Conservation (phyloP, 192 early-diverging fungal species). For the Entomortierella parvispora region DNA sequence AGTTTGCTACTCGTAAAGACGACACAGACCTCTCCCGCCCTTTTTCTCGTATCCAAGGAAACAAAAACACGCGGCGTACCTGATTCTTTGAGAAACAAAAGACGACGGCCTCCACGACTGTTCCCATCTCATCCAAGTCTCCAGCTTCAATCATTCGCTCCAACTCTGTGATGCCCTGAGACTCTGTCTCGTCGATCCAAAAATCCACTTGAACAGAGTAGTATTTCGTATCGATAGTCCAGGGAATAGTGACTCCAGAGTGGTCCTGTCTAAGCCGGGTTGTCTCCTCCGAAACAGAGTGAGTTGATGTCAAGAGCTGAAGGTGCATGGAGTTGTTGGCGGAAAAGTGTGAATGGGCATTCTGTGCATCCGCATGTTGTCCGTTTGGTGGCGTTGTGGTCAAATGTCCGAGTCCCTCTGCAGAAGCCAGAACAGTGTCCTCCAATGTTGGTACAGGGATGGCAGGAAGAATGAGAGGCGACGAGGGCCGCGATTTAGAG, state of each 20-base stretch:
- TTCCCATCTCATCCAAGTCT: conserved; percentile 54
- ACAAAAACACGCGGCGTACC: conserved; percentile 34
- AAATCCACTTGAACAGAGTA: conserved; percentile 71
- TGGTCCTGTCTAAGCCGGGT: conserved; percentile 21
- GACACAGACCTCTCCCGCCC: too few species aligned
- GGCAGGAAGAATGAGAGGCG: conserved; percentile 44
- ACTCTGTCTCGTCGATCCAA: conserved; percentile 69
- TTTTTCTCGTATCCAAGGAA: too few species aligned
- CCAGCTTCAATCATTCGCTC: conserved; percentile 48
- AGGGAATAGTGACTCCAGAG: conserved; percentile 60
- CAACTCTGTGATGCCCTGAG: conserved; percentile 29
- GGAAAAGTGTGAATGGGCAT: too few species aligned
- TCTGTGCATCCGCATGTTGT: too few species aligned
- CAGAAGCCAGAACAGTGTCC: conserved; percentile 17
- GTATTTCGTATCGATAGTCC: conserved; percentile 72
- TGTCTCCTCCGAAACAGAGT: conserved; percentile 2
- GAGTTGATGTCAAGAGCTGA: not conserved
- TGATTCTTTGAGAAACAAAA: conserved; percentile 69
- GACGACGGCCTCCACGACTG: conserved; percentile 69
- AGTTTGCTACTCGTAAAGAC: not conserved
- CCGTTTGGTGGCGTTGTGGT: conserved; percentile 34
- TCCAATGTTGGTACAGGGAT: conserved; percentile 46
- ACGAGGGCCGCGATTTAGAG: conserved; percentile 39
- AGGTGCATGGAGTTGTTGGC: too few species aligned
- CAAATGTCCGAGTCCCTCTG: conserved; percentile 8